Base-by-base conservation (phyloP, 305 asterid species). In the Rubia tinctorum region DNA sequence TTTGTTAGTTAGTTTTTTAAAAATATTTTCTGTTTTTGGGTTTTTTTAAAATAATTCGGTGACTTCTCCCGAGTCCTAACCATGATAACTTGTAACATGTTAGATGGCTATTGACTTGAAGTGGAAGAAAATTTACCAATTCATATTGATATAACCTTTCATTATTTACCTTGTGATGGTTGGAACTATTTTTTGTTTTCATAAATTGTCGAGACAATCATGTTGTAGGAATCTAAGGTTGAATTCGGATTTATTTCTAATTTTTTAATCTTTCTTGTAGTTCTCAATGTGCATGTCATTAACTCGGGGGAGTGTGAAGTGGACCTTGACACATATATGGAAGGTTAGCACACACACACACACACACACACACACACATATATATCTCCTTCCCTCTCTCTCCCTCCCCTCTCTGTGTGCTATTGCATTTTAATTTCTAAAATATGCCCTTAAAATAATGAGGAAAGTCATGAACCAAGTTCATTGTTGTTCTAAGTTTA, bases 291-390 rank as follows among this genome's bases (percentile, higher is more conserved):
- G 39, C 98, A 94, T 75, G 99, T 98, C 68, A 90, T 94, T 68
- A 98, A 94, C 95, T 94, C 99, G 2, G 99, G 99, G 76, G 92
- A 92, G 85, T 98, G 92, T 86, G 99, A 94, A 88, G 99, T 94
- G 73, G 99, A 94, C 85, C 98, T 94, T 74, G 98, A 94, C 84
- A 94, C 99, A 71, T 91, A 87, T 79, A n/a, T n/a, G n/a, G n/a
- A n/a, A n/a, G n/a, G n/a, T n/a, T n/a, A n/a, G n/a, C n/a, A n/a
- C n/a, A n/a, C n/a, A n/a, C n/a, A n/a, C n/a, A n/a, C n/a, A n/a
- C n/a, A n/a, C n/a, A n/a, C n/a, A n/a, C n/a, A n/a, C n/a, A n/a
- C n/a, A n/a, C n/a, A n/a, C n/a, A n/a, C n/a, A n/a, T n/a, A n/a
- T n/a, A n/a, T n/a, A n/a, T n/a, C n/a, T n/a, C n/a, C n/a, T n/a